Percentiles rank a stretch among this genome's conserved stretches.
phyloP scores from a whole-genome alignment of 1,284 basidiomycete genomes.

The Trichosporon ovoides region DNA sequence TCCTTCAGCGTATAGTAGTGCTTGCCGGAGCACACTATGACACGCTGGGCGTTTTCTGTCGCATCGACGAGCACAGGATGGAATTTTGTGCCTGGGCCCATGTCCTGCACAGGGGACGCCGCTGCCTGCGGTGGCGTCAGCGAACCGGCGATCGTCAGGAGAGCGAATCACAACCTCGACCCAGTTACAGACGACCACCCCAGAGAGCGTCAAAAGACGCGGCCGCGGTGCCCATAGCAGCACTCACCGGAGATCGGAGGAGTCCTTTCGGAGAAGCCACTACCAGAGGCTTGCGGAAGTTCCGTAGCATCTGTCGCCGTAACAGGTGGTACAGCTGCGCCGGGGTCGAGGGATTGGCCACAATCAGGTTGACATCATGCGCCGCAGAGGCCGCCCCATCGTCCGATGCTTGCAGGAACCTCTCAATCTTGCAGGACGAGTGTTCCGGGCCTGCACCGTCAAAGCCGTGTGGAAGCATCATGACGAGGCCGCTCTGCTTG shows the following conservation, averaged over 20 bases:
- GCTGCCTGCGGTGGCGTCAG: conserved; percentile 57
- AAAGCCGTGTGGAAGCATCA: conserved; percentile 77
- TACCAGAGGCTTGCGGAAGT: conserved; percentile 77
- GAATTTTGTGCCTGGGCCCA: conserved; percentile 63
- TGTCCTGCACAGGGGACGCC: conserved; percentile 61
- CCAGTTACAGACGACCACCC: background rate
- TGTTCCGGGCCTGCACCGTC: conserved; percentile 90
- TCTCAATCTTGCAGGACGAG: conserved; percentile 74
- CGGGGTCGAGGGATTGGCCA: conserved; percentile 78
- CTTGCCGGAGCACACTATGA: conserved; percentile 63
- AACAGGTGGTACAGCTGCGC: conserved; percentile 86
- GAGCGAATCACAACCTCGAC: background rate
- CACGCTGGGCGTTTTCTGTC: conserved; percentile 24
- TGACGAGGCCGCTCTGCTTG: conserved; percentile 79
- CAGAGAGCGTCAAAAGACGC: background rate
- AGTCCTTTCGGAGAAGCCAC: conserved; percentile 78
- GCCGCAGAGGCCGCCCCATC: conserved; percentile 33
- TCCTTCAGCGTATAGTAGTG: conserved; percentile 78
- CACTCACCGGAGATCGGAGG: conserved; percentile 66
- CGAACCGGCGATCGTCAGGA: background rate
- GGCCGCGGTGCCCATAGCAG: conserved; percentile 3
- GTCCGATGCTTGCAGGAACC: conserved; percentile 62
- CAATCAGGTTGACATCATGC: conserved; percentile 67
- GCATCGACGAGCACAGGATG: conserved; percentile 63
- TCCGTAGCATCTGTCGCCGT: conserved; percentile 71